Percentiles rank a stretch among this genome's conserved stretches.
phyloP scores from a whole-genome alignment of 768 basidiomycete genomes.

The Mycena vulgaris region DNA sequence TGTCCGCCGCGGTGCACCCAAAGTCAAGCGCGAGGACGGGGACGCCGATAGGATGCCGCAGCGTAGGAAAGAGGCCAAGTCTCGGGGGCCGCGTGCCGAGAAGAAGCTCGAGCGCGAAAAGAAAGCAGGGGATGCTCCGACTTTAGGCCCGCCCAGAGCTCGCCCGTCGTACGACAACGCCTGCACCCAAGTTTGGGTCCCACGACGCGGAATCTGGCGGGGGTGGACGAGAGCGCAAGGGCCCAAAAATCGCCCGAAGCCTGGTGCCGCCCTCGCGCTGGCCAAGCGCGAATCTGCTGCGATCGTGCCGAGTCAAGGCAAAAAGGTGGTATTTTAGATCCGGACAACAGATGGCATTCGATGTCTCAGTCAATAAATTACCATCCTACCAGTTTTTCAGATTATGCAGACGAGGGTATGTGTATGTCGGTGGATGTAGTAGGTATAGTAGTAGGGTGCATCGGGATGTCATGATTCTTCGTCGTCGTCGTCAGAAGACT shows the following conservation, averaged over 20 bases:
- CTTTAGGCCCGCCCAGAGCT: conserved; percentile 29
- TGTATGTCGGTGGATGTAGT: background rate
- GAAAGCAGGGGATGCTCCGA: background rate
- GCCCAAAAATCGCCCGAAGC: conserved; percentile 71
- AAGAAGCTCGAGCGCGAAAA: conserved; percentile 26
- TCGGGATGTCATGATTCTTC: background rate
- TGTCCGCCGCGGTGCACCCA: conserved; percentile 84
- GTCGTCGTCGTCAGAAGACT: conserved; percentile 50
- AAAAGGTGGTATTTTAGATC: conserved; percentile 79
- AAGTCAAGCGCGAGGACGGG: conserved; percentile 41
- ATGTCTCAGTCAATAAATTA: conserved; percentile 20
- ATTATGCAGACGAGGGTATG: conserved; percentile 14
- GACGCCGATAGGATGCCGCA: conserved; percentile 27
- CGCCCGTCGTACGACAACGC: conserved; percentile 7
- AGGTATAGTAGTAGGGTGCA: background rate
- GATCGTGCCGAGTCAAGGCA: conserved; percentile 77
- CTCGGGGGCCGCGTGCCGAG: conserved; percentile 32
- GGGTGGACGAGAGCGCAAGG: conserved; percentile 33
- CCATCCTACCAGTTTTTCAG: background rate
- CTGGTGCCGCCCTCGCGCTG: conserved; percentile 85
- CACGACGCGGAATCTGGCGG: conserved; percentile 15
- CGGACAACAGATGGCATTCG: background rate
- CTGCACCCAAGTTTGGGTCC: background rate
- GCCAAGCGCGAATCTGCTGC: conserved; percentile 84
- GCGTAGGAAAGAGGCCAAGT: conserved; percentile 35